These are phyloP conservation scores for Irpex sp. DNA, from an alignment of 1,284 basidiomycete species.

Conservation along the genomic window DNA sequence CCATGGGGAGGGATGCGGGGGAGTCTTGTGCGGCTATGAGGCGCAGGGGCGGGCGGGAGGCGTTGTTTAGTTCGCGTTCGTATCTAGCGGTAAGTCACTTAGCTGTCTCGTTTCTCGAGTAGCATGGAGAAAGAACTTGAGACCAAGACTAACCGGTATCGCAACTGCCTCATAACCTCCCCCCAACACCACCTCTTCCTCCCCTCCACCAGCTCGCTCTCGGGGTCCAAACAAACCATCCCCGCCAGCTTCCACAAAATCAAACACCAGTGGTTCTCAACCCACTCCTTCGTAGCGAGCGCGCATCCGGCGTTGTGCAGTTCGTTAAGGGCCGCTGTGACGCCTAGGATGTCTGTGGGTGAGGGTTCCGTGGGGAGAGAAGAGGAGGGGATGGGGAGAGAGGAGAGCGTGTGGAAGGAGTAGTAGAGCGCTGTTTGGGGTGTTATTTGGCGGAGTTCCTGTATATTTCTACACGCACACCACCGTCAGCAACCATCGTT, in stretches of 20 bases:
- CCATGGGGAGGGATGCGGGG: slow-evolving; percentile 70
- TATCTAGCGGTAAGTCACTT: slow-evolving; percentile 55
- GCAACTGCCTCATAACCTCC: slow-evolving; percentile 78
- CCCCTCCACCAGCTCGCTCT: slow-evolving; percentile 43
- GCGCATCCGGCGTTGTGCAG: slow-evolving; percentile 51
- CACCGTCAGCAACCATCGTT: no score
- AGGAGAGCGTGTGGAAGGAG: slow-evolving; percentile 46
- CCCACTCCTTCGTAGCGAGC: slow-evolving; percentile 75
- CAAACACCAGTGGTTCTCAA: slow-evolving; percentile 87
- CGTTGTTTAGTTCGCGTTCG: slow-evolving; percentile 82
- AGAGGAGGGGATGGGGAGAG: background rate
- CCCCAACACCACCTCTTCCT: slow-evolving; percentile 74
- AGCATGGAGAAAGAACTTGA: background rate
- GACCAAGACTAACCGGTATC: slow-evolving; percentile 65
- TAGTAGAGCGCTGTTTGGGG: slow-evolving; percentile 61
- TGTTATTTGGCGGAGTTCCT: slow-evolving; percentile 57
- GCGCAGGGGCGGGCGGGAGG: slow-evolving; percentile 78
- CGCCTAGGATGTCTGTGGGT: slow-evolving; percentile 36
- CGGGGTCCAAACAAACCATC: slow-evolving; percentile 71
- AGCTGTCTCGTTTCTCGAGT: background rate
- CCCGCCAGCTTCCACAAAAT: slow-evolving; percentile 95
- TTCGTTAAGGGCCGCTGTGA: slow-evolving; percentile 48
- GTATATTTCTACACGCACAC: slow-evolving; percentile 41
- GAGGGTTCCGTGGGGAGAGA: slow-evolving; percentile 8
- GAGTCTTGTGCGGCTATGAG: slow-evolving; percentile 77